phyloP scores from a whole-genome alignment of 768 basidiomycete species.

The Coprinopsis strossmayeri region DNA sequence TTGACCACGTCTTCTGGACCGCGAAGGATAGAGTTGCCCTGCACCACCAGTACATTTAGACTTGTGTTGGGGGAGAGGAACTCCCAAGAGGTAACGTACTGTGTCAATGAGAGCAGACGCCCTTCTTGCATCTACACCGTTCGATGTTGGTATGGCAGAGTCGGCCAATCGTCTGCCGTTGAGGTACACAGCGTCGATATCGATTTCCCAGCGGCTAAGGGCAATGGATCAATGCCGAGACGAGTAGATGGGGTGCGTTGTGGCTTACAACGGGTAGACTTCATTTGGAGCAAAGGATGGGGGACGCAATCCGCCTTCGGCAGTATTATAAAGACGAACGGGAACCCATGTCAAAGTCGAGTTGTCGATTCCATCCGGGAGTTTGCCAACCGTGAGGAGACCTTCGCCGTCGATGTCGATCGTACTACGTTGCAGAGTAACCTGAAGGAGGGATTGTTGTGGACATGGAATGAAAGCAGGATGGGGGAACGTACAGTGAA shows the following conservation, averaged over 20 bases:
- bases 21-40: slow-evolving; percentile 70
- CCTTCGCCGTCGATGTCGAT: slow-evolving; percentile 55
- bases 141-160: slow-evolving; percentile 39
- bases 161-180: slow-evolving; percentile 48
- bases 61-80: no score
- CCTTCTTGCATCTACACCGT: slow-evolving; percentile 23
- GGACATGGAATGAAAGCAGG: not conserved
- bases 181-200: slow-evolving; percentile 58
- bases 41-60: not conserved
- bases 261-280: slow-evolving; percentile 27
- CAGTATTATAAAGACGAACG: slow-evolving; percentile 46
- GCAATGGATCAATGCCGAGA: not conserved
- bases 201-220: slow-evolving; percentile 55
- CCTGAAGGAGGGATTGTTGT: slow-evolving; percentile 15
- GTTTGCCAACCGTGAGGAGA: slow-evolving; percentile 52
- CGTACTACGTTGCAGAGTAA: slow-evolving; percentile 53
- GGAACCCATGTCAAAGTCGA: slow-evolving; percentile 64
- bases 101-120: slow-evolving; percentile 64
- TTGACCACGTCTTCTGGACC: slow-evolving; percentile 63
- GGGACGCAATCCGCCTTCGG: slow-evolving; percentile 50
- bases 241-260: no score
- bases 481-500: slow-evolving; percentile 31
- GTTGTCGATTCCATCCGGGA: slow-evolving; percentile 48
- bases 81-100: slow-evolving; percentile 31
- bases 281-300: slow-evolving; percentile 53